These are phyloP conservation scores for Iberis pinnata DNA, from an alignment of 345 rosid genomes.

Conservation along the genomic window DNA sequence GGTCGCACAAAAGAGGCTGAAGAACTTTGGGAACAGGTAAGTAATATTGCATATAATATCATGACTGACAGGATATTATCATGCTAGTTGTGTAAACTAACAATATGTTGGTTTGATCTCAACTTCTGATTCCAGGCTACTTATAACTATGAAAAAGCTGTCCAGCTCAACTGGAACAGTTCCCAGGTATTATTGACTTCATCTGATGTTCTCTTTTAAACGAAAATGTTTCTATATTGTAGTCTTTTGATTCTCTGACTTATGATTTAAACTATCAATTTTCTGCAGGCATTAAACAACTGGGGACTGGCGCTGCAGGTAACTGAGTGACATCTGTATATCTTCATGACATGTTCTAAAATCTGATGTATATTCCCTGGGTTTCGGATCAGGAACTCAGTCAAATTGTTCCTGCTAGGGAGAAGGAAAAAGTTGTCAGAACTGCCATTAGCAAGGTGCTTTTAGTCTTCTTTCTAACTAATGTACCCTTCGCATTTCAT, in stretches of 20 bases:
- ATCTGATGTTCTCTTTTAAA: slow-evolving; percentile 1
- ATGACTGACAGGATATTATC: neutral
- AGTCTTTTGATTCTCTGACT: neutral
- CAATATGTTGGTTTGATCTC: slow-evolving; percentile 6
- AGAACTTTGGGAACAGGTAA: slow-evolving; percentile 94
- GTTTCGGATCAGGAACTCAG: slow-evolving; percentile 69
- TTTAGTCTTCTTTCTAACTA: slow-evolving; percentile 22
- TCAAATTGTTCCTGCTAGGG: slow-evolving; percentile 91
- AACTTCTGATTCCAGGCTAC: slow-evolving; percentile 60
- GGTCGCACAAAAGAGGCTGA: slow-evolving; percentile 99
- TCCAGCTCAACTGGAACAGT: slow-evolving; percentile 96
- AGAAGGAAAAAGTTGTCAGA: slow-evolving; percentile 82
- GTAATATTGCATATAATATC: neutral
- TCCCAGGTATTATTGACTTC: slow-evolving; percentile 63
- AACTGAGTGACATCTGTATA: slow-evolving; percentile 10
- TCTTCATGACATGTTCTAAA: slow-evolving; percentile 15
- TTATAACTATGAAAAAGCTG: slow-evolving; percentile 89
- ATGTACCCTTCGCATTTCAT: slow-evolving; percentile 25
- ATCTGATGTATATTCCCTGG: slow-evolving; percentile 6
- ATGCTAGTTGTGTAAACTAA: slow-evolving; percentile 2
- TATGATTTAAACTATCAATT: slow-evolving; percentile 19
- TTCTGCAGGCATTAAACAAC: slow-evolving; percentile 84
- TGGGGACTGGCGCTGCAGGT: slow-evolving; percentile 99
- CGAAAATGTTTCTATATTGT: slow-evolving; percentile 9
- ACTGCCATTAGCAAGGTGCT: slow-evolving; percentile 94